A percentile compares a stretch with the other conserved stretches of the same genome.
Evolutionary conservation across 306 rosid species (phyloP).

Genomic region (Inga laurina): DNA sequence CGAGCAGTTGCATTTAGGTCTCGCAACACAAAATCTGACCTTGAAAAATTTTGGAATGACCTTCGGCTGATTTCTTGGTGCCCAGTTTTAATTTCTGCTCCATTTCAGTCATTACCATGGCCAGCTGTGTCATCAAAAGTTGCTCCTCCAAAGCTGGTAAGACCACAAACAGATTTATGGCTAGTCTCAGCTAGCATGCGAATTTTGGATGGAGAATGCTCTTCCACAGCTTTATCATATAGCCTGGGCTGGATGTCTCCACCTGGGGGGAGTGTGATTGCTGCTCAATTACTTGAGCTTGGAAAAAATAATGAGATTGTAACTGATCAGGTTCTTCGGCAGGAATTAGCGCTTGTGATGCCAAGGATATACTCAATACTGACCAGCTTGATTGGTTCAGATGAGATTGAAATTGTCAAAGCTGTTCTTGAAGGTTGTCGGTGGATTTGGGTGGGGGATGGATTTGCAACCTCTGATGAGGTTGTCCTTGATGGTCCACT

Average conservation of each 20-base stretch:
- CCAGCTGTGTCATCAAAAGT: slow-evolving; percentile 83
- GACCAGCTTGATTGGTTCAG: slow-evolving; percentile 71
- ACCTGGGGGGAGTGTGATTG: slow-evolving; percentile 94
- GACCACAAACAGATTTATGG: slow-evolving; percentile 81
- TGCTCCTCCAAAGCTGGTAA: slow-evolving; percentile 95
- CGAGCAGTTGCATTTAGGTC: slow-evolving; percentile 74
- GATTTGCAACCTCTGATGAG: slow-evolving; percentile 87
- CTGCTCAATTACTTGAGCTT: slow-evolving; percentile 93
- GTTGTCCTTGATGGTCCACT: slow-evolving; percentile 95
- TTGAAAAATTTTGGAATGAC: slow-evolving; percentile 88
- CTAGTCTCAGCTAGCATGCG: slow-evolving; percentile 98
- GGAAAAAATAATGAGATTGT: slow-evolving; percentile 93
- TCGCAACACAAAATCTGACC: slow-evolving; percentile 65
- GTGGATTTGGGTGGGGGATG: slow-evolving; percentile 99
- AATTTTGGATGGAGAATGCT: slow-evolving; percentile 85
- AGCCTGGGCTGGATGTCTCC: slow-evolving; percentile 89
- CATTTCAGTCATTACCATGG: slow-evolving; percentile 88
- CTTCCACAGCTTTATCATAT: slow-evolving; percentile 78
- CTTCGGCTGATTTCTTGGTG: slow-evolving; percentile 87
- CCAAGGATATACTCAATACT: slow-evolving; percentile 90
- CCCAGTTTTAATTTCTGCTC: slow-evolving; percentile 78
- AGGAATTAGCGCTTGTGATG: slow-evolving; percentile 87
- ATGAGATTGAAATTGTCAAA: slow-evolving; percentile 97
- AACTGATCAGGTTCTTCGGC: slow-evolving; percentile 83
- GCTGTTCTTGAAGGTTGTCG: slow-evolving; percentile 95